These are phyloP conservation scores for Fusarium floridanum DNA, from an alignment of 2,329 filamentous ascomycete genomes.

Conservation along the genomic window DNA sequence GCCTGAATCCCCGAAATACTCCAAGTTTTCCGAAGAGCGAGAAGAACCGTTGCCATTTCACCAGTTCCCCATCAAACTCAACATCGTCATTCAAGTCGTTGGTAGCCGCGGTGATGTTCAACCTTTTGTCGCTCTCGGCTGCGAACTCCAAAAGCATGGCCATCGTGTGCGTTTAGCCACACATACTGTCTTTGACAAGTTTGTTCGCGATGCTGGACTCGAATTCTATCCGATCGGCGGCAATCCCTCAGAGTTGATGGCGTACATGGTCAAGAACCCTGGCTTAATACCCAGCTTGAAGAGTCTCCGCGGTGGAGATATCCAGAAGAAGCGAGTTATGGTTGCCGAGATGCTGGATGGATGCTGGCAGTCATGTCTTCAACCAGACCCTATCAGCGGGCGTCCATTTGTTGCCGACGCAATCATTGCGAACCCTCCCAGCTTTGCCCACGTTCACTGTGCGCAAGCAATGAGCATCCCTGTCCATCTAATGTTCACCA, in stretches of 20 bases:
- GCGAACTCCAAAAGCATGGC: conserved; percentile 75
- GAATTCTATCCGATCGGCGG: conserved; percentile 70
- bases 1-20: neutral
- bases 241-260: conserved; percentile 53
- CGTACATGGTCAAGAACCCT: conserved; percentile 50
- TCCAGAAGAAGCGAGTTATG: conserved; percentile 47
- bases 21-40: neutral
- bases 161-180: conserved; percentile 82
- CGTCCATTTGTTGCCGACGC: conserved; percentile 62
- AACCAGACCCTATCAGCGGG: conserved; percentile 16
- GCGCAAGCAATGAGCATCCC: conserved; percentile 60
- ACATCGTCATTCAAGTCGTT: conserved; percentile 85
- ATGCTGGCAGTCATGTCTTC: conserved; percentile 49
- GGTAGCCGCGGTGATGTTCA: conserved; percentile 84
- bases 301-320: conserved; percentile 45
- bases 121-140: conserved; percentile 80
- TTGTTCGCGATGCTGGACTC: conserved; percentile 61
- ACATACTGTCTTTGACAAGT: conserved; percentile 64
- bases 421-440: conserved; percentile 65
- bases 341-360: conserved; percentile 48
- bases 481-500: conserved; percentile 66
- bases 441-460: conserved; percentile 63
- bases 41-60: neutral
- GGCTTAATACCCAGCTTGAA: conserved; percentile 48
- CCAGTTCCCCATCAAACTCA: conserved; percentile 50